phyloP scores from a whole-genome alignment of 1,139 yeast genomes.

The Diutina ranongensis region DNA sequence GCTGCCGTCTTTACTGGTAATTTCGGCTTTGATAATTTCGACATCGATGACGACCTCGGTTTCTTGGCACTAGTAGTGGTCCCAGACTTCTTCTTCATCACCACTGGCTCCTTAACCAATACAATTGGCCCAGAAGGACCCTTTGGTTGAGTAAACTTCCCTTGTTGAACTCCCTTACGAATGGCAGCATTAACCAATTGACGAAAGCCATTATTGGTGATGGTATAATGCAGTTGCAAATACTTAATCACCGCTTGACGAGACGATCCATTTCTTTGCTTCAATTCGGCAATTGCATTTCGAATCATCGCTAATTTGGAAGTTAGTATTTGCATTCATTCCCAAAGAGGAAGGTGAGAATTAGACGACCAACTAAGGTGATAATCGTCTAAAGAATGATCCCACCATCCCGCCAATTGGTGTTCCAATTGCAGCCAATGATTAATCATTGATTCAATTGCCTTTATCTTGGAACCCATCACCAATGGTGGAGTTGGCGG shows the following conservation, averaged over 20 bases:
- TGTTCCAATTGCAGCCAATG: no score
- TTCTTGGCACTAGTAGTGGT: constrained; percentile 8
- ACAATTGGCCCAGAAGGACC: constrained; percentile 75
- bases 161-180: constrained; percentile 70
- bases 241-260: constrained; percentile 72
- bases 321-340: constrained; percentile 4
- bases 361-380: background rate
- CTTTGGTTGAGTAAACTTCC: constrained; percentile 76
- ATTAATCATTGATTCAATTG: no score
- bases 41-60: constrained; percentile 5
- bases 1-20: constrained; percentile 14
- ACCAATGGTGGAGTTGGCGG: no score
- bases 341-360: constrained; percentile 4
- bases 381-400: no score
- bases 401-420: background rate
- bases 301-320: constrained; percentile 52
- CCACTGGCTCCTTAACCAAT: constrained; percentile 28
- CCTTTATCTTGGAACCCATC: no score
- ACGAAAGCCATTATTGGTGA: constrained; percentile 57
- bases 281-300: constrained; percentile 59
- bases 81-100: constrained; percentile 16
- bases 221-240: constrained; percentile 50
- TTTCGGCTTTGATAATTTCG: constrained; percentile 6
- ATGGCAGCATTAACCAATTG: constrained; percentile 67
- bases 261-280: constrained; percentile 78